These are phyloP conservation scores for Paracorniculantispora psalliotae DNA, from an alignment of 2,329 filamentous ascomycete genomes.

Conservation along the genomic window DNA sequence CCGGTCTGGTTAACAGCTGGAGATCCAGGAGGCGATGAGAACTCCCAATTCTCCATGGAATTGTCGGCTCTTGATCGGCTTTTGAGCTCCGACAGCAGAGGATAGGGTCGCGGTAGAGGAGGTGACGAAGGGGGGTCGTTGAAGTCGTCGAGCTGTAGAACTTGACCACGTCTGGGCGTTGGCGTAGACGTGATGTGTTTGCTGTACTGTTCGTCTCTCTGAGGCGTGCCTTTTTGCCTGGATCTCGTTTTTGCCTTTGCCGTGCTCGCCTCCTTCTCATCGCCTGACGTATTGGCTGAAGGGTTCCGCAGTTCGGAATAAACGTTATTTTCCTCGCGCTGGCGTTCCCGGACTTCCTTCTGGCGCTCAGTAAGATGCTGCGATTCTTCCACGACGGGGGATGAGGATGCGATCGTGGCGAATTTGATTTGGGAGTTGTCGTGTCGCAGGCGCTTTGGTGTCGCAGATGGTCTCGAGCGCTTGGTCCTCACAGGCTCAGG, in stretches of 20 bases:
- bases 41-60: conserved; percentile 42
- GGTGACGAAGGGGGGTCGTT: conserved; percentile 56
- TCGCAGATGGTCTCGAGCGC: conserved; percentile 27
- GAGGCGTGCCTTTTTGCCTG: conserved; percentile 41
- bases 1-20: conserved; percentile 27
- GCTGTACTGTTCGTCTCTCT: conserved; percentile 38
- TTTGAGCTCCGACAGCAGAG: conserved; percentile 47
- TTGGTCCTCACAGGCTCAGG: not conserved
- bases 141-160: conserved; percentile 44
- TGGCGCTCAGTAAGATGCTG: conserved; percentile 76
- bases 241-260: conserved; percentile 16
- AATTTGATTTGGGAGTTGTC: conserved; percentile 81
- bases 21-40: conserved; percentile 55
- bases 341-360: conserved; percentile 69
- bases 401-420: conserved; percentile 59
- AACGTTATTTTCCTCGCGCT: conserved; percentile 60
- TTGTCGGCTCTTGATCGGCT: conserved; percentile 37
- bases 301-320: conserved; percentile 57
- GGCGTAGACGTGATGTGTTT: conserved; percentile 56
- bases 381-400: conserved; percentile 52
- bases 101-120: conserved; percentile 48
- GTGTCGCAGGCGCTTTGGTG: conserved; percentile 59
- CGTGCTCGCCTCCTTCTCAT: conserved; percentile 1
- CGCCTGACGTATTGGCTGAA: conserved; percentile 9
- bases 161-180: conserved; percentile 53